phyloP scores from a whole-genome alignment of 2,329 filamentous ascomycete genomes.

The Pestalotiopsis sp. region DNA sequence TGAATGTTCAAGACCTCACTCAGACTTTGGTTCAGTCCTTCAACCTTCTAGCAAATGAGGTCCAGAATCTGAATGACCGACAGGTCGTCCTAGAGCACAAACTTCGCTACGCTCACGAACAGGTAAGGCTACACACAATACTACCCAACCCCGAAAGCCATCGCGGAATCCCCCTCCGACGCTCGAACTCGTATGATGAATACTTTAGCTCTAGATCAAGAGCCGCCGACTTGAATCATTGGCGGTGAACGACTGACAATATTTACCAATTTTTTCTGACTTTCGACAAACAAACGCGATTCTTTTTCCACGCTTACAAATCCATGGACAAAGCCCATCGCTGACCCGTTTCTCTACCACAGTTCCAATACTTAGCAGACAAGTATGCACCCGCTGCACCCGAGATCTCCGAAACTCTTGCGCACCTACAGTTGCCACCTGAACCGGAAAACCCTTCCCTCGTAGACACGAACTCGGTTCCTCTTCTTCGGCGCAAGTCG shows the following conservation, averaged over 20 bases:
- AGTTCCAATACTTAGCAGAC: conserved; percentile 69
- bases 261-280: conserved; percentile 45
- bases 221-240: conserved; percentile 49
- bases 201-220: conserved; percentile 83
- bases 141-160: conserved; percentile 1
- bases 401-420: conserved; percentile 68
- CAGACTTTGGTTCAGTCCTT: conserved; percentile 67
- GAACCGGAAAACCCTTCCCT: conserved; percentile 48
- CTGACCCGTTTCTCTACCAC: conserved; percentile 10
- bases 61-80: conserved; percentile 64
- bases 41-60: conserved; percentile 65
- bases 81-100: conserved; percentile 70
- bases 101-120: conserved; percentile 66
- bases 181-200: conserved; percentile 41
- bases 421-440: conserved; percentile 68
- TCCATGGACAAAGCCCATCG: background rate
- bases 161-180: conserved; percentile 1
- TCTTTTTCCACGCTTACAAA: background rate
- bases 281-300: conserved; percentile 9
- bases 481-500: conserved; percentile 53
- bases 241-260: conserved; percentile 65
- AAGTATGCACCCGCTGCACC: conserved; percentile 68
- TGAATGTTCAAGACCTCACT: conserved; percentile 47
- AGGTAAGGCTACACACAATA: conserved; percentile 54
- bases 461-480: conserved; percentile 53